Evolutionary conservation across 192 early-diverging fungal genomes (phyloP).

Genomic region (Chytriomyces sp.): DNA sequence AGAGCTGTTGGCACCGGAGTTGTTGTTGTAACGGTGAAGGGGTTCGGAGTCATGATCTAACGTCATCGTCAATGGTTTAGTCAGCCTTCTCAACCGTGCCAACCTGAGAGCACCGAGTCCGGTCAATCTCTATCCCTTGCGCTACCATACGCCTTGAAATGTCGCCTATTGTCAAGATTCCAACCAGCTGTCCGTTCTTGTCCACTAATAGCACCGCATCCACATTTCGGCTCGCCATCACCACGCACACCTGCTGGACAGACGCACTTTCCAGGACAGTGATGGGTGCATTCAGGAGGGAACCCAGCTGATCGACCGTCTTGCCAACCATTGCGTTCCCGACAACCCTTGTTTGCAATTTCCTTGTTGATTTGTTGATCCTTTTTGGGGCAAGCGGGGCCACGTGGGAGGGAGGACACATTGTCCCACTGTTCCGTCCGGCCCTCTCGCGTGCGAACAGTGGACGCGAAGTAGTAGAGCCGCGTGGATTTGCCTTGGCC

Average conservation of each 20-base stretch:
- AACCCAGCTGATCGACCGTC: constrained; percentile 16
- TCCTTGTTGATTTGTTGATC: too few relatives aligned
- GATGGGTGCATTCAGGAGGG: constrained; percentile 10
- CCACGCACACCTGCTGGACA: constrained; percentile 21
- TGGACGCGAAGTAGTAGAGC: too few relatives aligned
- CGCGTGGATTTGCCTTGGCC: too few relatives aligned
- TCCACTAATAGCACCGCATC: constrained; percentile 97
- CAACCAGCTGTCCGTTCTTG: constrained; percentile 76
- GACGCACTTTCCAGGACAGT: constrained; percentile 16
- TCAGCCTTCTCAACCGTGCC: constrained; percentile 57
- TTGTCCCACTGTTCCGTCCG: too few relatives aligned
- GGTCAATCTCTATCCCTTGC: constrained; percentile 47
- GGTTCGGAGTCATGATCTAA: constrained; percentile 80
- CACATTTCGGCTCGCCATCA: constrained; percentile 94
- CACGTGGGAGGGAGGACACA: too few relatives aligned
- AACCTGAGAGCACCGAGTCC: constrained; percentile 60
- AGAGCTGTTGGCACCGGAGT: constrained; percentile 17
- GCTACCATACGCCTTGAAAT: constrained; percentile 93
- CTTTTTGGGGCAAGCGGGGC: too few relatives aligned
- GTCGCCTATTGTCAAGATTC: constrained; percentile 98
- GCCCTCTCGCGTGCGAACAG: too few relatives aligned
- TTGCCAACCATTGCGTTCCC: not conserved
- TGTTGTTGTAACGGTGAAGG: constrained; percentile 1
- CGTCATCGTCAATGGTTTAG: constrained; percentile 50
- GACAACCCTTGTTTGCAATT: too few relatives aligned